These are phyloP conservation scores for Colletotrichum liriopes DNA, from an alignment of 2,329 filamentous ascomycete genomes.

Conservation along the genomic window DNA sequence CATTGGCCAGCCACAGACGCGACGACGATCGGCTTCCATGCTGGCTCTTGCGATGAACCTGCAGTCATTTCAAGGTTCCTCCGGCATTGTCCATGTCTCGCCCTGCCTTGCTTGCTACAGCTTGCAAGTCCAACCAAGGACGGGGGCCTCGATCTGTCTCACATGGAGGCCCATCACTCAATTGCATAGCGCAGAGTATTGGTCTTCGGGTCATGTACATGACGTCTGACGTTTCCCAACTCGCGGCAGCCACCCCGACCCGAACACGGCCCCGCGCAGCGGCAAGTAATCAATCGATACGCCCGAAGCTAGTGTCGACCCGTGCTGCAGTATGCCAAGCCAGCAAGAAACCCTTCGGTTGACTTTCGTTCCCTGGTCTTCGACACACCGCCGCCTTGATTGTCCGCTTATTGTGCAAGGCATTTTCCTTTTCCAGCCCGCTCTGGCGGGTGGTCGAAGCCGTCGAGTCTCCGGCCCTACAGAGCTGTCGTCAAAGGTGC, in stretches of 20 bases:
- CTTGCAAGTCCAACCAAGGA: not conserved
- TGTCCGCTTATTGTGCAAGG: not conserved
- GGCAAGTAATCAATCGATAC: constrained; percentile 4
- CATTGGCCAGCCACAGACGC: constrained; percentile 9
- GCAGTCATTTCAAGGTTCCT: not conserved
- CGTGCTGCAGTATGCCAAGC: not conserved
- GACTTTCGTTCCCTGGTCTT: not conserved
- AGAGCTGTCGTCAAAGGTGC: not conserved
- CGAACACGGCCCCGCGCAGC: constrained; percentile 19
- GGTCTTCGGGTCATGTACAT: not conserved
- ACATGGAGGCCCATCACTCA: not conserved
- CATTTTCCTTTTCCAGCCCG: not conserved
- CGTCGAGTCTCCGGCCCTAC: constrained; percentile 17
- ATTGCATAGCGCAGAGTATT: no score
- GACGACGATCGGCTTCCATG: not conserved
- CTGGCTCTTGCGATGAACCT: constrained; percentile 4
- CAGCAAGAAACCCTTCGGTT: not conserved
- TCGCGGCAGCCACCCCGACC: constrained; percentile 11
- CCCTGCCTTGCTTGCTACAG: not conserved
- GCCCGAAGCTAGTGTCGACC: not conserved
- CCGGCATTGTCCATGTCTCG: not conserved
- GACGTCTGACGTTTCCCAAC: not conserved
- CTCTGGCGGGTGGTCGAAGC: not conserved
- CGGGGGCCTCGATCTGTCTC: constrained; percentile 1
- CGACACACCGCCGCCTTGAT: not conserved